A percentile compares a stretch with the other conserved stretches of the same genome.
Conservation (phyloP, 768 basidiomycete genomes). For the Boletus edulis region DNA sequence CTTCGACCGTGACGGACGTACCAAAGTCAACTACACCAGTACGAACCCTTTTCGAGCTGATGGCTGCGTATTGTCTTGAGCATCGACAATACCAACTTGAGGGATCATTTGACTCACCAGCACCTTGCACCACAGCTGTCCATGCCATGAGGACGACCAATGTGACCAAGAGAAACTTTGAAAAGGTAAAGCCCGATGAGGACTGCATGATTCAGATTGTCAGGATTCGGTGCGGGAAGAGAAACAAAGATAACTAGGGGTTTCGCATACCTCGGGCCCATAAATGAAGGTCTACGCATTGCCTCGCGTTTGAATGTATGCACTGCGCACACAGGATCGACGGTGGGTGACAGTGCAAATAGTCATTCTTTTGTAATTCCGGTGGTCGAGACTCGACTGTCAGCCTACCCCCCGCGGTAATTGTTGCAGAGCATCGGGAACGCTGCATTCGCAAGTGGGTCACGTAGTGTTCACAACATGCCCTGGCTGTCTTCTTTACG, state of each 20-base stretch:
- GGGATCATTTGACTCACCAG: slow-evolving; percentile 3
- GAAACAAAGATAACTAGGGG: too few species aligned
- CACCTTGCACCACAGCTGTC: slow-evolving; percentile 5
- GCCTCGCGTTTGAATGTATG: background rate
- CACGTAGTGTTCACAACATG: background rate
- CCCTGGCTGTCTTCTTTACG: slow-evolving; percentile 2
- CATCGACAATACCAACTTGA: background rate
- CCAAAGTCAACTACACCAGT: background rate
- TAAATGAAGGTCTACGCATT: background rate
- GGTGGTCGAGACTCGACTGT: background rate
- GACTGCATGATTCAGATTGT: slow-evolving; percentile 4
- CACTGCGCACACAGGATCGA: background rate
- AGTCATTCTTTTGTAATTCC: background rate
- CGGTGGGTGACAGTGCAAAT: background rate
- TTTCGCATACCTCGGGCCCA: background rate
- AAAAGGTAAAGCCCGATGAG: background rate
- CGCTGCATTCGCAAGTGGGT: background rate
- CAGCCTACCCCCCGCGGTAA: background rate
- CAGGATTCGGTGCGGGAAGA: background rate
- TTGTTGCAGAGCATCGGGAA: background rate
- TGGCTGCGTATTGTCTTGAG: slow-evolving; percentile 3
- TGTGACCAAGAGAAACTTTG: background rate
- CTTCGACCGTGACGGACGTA: background rate
- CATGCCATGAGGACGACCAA: slow-evolving; percentile 4
- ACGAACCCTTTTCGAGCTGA: background rate